A percentile compares a stretch with the other conserved stretches of the same genome.
phyloP scores from a whole-genome alignment of 257 asterid species.

The Nicotiana otophora region DNA sequence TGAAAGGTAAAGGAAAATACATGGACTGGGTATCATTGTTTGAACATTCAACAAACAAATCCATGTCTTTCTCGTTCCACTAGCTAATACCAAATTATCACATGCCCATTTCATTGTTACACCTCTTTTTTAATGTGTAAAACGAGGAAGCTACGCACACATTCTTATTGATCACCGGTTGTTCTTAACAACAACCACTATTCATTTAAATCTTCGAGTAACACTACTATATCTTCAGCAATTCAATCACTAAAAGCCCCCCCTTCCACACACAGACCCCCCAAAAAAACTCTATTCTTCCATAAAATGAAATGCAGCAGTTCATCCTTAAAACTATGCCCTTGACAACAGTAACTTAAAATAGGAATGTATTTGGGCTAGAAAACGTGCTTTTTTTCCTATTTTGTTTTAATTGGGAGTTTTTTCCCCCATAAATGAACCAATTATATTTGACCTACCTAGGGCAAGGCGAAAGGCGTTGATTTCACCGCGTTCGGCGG shows the following conservation, averaged over 20 bases:
- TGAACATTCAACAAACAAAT: background rate
- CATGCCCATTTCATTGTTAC: background rate
- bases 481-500: background rate
- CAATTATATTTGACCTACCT: background rate
- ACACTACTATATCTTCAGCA: background rate
- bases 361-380: too few species aligned
- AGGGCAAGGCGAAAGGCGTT: slow-evolving; percentile 4
- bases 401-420: too few species aligned
- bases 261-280: too few species aligned
- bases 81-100: background rate
- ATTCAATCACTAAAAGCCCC: background rate
- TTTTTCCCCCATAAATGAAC: too few species aligned
- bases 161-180: background rate
- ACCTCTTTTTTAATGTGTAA: background rate
- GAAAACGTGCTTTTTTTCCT: too few species aligned
- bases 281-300: background rate
- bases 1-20: too few species aligned
- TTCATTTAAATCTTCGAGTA: background rate
- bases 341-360: background rate
- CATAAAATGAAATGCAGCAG: background rate
- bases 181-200: too few species aligned
- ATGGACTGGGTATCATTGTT: background rate
- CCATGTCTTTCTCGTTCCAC: background rate
- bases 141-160: background rate
- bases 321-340: background rate